Percentiles rank a stretch among this genome's conserved stretches.
These are phyloP conservation scores for Astrocystis sublimbata DNA, from an alignment of 495 filamentous ascomycete species.

Conservation along the genomic window DNA sequence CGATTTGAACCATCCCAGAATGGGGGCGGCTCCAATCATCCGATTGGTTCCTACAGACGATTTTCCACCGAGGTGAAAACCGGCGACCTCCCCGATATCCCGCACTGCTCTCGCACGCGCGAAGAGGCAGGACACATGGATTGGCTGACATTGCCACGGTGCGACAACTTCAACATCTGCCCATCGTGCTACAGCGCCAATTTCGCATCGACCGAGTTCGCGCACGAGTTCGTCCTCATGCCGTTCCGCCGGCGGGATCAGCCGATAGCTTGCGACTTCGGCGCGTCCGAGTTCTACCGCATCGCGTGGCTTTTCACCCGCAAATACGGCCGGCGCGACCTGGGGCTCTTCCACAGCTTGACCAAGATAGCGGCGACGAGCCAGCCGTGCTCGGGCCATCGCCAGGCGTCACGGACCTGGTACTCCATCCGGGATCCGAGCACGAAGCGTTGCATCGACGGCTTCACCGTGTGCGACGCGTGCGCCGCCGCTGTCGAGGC, in stretches of 20 bases:
- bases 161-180: constrained; percentile 50
- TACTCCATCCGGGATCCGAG: constrained; percentile 44
- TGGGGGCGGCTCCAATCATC: constrained; percentile 18
- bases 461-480: constrained; percentile 43
- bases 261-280: constrained; percentile 46
- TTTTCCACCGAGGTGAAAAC: constrained; percentile 38
- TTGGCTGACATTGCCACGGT: constrained; percentile 43
- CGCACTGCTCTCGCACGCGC: constrained; percentile 40
- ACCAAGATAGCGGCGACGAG: constrained; percentile 37
- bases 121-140: constrained; percentile 33
- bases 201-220: constrained; percentile 42
- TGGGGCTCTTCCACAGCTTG: constrained; percentile 41
- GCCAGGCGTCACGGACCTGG: constrained; percentile 38
- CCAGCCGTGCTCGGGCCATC: constrained; percentile 36
- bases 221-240: constrained; percentile 39
- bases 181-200: constrained; percentile 42
- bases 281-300: constrained; percentile 45
- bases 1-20: constrained; percentile 28
- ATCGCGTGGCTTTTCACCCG: constrained; percentile 48
- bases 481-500: constrained; percentile 45
- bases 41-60: constrained; percentile 33
- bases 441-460: constrained; percentile 28
- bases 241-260: constrained; percentile 38
- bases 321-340: constrained; percentile 39
- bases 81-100: constrained; percentile 35